A percentile compares a stretch with the other conserved stretches of the same genome.
These are phyloP conservation scores for Blastosporella zonata DNA, from an alignment of 1,284 basidiomycete genomes.

Conservation along the genomic window DNA sequence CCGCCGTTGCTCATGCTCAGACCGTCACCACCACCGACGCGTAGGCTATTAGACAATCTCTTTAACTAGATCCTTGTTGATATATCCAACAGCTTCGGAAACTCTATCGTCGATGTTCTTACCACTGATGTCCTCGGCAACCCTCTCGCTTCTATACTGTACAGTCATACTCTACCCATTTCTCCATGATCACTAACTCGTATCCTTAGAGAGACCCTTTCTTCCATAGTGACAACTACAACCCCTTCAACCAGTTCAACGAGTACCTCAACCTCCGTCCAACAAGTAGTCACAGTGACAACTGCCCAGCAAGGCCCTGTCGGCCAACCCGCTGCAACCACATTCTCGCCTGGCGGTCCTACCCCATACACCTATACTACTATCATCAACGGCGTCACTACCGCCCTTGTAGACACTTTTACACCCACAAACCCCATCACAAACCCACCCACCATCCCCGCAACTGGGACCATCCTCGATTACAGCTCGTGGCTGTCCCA, in stretches of 20 bases:
- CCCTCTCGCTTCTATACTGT: constrained; percentile 47
- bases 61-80: neutral
- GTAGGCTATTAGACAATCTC: constrained; percentile 32
- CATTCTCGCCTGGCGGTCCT: constrained; percentile 38
- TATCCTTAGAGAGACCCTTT: constrained; percentile 16
- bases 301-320: constrained; percentile 51
- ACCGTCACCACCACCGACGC: constrained; percentile 41
- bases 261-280: neutral
- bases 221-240: constrained; percentile 19
- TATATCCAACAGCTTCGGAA: constrained; percentile 41
- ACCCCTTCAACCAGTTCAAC: constrained; percentile 23
- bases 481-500: constrained; percentile 51
- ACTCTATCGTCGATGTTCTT: constrained; percentile 51
- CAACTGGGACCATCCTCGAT: constrained; percentile 49
- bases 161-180: constrained; percentile 18
- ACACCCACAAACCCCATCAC: constrained; percentile 52
- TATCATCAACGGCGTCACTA: constrained; percentile 50
- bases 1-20: constrained; percentile 40
- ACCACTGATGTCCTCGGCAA: constrained; percentile 42
- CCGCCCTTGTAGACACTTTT: constrained; percentile 46
- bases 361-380: constrained; percentile 63
- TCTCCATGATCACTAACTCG: too few species aligned
- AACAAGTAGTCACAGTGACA: constrained; percentile 17
- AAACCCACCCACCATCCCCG: constrained; percentile 31
- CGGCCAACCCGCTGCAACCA: constrained; percentile 47